These are phyloP conservation scores for Zoysia japonica DNA, from an alignment of 176 grass and related monocot species.

Conservation along the genomic window DNA sequence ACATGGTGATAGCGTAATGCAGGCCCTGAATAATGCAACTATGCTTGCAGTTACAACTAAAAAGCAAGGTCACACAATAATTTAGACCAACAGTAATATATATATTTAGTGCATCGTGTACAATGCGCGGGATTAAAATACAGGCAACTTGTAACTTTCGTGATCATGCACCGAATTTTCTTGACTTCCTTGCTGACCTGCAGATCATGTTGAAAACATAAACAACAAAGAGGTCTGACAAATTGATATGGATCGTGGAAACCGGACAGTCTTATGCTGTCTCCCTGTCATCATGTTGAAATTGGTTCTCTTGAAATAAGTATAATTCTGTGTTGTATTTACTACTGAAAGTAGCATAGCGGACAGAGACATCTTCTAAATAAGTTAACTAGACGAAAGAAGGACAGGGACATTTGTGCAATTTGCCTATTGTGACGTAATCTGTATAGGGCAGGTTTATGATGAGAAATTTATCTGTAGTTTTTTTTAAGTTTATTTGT, in stretches of 20 bases:
- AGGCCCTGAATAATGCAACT: background rate
- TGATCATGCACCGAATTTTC: constrained; percentile 3
- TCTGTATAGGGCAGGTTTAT: background rate
- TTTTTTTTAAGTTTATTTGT: background rate
- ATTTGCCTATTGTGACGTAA: background rate
- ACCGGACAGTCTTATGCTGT: background rate
- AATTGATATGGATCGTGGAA: background rate
- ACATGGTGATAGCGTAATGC: background rate
- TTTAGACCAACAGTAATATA: background rate
- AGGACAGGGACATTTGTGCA: background rate
- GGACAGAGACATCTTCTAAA: background rate
- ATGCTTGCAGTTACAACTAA: background rate
- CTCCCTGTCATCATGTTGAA: background rate
- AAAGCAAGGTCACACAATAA: background rate
- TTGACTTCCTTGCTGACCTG: constrained; percentile 11
- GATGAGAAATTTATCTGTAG: background rate
- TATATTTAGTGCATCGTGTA: background rate
- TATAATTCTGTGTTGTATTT: background rate
- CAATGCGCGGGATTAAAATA: constrained; percentile 12
- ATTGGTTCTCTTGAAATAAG: background rate
- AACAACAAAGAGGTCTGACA: background rate
- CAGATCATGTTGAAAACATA: constrained; percentile 21
- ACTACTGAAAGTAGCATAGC: background rate
- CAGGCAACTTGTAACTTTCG: background rate
- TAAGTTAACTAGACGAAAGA: background rate